phyloP scores from a whole-genome alignment of 176 grass and related monocot species.

The Bolboschoenus planiculmis region DNA sequence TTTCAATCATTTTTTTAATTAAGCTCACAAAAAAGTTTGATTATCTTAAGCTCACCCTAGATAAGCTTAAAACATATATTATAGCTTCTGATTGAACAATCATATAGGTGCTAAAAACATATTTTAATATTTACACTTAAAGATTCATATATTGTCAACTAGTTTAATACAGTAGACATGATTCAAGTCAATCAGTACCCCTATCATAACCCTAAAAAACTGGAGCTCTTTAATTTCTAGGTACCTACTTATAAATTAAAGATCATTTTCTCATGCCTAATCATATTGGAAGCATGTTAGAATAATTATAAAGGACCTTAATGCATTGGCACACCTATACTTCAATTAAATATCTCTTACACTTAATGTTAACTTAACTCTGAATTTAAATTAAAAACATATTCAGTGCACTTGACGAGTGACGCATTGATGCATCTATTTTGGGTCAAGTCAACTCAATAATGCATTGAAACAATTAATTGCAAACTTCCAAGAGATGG shows the following conservation, averaged over 20 bases:
- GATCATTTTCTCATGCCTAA: neutral
- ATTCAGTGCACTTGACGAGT: neutral
- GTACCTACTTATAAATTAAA: neutral
- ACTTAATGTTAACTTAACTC: neutral
- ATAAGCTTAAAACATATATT: no score
- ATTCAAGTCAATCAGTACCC: neutral
- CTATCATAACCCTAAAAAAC: neutral
- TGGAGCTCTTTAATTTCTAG: neutral
- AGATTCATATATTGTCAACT: neutral
- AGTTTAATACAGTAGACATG: neutral
- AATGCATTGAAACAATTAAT: constrained; percentile 23
- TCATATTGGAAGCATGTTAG: neutral
- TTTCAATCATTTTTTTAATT: no score
- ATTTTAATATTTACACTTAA: neutral
- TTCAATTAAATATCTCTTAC: neutral
- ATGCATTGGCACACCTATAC: neutral
- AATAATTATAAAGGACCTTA: neutral
- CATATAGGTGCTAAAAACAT: neutral
- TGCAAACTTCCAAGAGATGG: constrained; percentile 8
- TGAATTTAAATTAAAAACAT: neutral
- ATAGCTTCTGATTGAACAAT: neutral
- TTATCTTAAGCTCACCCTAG: no score
- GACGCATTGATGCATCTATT: neutral
- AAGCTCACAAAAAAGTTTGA: no score
- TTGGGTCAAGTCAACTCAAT: constrained; percentile 34